These are phyloP conservation scores for Aspergillus aculeatinus DNA, from an alignment of 2,329 filamentous ascomycete species.

Conservation along the genomic window DNA sequence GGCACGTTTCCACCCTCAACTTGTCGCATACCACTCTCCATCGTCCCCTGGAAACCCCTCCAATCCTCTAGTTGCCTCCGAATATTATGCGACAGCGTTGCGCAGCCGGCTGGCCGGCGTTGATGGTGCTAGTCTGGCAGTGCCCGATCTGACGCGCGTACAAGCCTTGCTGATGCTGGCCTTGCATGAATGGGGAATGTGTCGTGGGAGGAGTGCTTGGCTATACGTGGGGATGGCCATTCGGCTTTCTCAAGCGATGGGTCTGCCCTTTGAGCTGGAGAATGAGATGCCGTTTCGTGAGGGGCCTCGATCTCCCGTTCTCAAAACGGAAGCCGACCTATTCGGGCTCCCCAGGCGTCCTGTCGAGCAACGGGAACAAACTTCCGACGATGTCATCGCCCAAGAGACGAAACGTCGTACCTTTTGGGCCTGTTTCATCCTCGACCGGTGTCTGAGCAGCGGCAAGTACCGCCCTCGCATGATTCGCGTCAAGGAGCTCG, in stretches of 20 bases:
- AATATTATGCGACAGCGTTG: conserved; percentile 56
- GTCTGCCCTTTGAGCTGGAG: conserved; percentile 46
- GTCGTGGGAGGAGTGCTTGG: conserved; percentile 54
- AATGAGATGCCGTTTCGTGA: conserved; percentile 49
- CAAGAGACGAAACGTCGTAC: conserved; percentile 57
- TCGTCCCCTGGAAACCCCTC: conserved; percentile 42
- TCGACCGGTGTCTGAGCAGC: conserved; percentile 57
- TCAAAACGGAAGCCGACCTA: conserved; percentile 40
- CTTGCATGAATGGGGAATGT: conserved; percentile 59
- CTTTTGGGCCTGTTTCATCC: conserved; percentile 59
- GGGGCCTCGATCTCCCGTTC: conserved; percentile 40
- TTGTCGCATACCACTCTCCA: conserved; percentile 52
- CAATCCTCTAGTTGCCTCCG: conserved; percentile 52
- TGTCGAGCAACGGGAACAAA: conserved; percentile 37
- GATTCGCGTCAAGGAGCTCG: conserved; percentile 51
- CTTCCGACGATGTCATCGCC: conserved; percentile 50
- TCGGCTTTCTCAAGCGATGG: conserved; percentile 47
- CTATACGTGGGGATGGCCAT: conserved; percentile 49
- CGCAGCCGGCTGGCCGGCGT: conserved; percentile 47
- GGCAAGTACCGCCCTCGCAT: conserved; percentile 56
- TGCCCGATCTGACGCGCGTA: conserved; percentile 50
- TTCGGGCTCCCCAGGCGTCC: conserved; percentile 36
- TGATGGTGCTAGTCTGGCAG: conserved; percentile 43
- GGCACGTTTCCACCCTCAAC: conserved; percentile 53
- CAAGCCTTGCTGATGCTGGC: conserved; percentile 58